Conservation (phyloP, 805 yeast species). For the Starmerella floris region DNA sequence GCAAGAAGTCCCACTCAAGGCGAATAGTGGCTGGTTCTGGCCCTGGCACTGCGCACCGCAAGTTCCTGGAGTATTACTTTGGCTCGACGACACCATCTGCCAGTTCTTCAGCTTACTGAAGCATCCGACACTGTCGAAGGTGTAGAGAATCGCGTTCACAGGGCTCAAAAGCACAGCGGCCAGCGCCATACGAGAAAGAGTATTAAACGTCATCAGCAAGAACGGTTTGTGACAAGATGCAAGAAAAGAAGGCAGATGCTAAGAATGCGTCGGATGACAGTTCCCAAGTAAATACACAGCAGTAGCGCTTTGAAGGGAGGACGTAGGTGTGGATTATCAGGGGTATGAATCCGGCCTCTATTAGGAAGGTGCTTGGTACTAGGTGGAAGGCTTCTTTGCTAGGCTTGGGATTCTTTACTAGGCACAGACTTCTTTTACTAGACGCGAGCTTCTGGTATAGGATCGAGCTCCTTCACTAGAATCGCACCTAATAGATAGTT, state of each 20-base stretch:
- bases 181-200: conserved; percentile 7
- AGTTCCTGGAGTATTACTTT: conserved; percentile 34
- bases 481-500: too few species aligned
- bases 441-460: too few species aligned
- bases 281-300: not conserved
- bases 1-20: conserved; percentile 41
- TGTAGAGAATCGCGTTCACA: conserved; percentile 6
- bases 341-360: too few species aligned
- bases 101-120: conserved; percentile 30
- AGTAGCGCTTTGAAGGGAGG: too few species aligned
- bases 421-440: too few species aligned
- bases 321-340: too few species aligned
- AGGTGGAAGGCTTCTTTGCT: too few species aligned
- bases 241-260: not conserved
- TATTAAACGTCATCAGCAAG: not conserved
- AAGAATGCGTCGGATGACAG: not conserved
- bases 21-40: conserved; percentile 36
- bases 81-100: conserved; percentile 35
- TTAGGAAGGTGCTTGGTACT: too few species aligned
- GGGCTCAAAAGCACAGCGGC: conserved; percentile 3
- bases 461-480: too few species aligned
- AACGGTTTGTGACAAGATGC: not conserved
- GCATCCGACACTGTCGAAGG: conserved; percentile 29
- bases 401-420: too few species aligned
- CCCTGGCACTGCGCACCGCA: conserved; percentile 31